These are phyloP conservation scores for Myriosclerotinia scirpicola DNA, from an alignment of 2,329 filamentous ascomycete species.

Conservation along the genomic window DNA sequence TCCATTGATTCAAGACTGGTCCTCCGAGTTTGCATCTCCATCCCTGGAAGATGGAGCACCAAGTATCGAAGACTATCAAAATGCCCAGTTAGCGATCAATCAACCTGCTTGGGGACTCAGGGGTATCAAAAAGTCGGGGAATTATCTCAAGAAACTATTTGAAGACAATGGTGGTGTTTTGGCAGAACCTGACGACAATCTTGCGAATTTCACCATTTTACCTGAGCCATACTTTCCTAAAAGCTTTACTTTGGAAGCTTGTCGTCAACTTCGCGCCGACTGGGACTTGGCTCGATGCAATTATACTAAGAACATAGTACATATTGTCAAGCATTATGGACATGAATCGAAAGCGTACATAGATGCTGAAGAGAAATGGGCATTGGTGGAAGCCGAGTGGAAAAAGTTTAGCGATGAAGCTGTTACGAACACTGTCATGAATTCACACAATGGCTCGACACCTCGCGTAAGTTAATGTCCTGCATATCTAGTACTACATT, in stretches of 20 bases:
- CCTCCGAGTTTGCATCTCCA: neutral
- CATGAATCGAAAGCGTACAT: neutral
- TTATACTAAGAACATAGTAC: neutral
- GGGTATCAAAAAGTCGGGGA: constrained; percentile 5
- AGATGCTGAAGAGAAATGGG: constrained; percentile 3
- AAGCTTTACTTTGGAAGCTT: neutral
- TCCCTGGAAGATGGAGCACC: neutral
- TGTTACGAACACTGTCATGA: neutral
- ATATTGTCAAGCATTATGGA: neutral
- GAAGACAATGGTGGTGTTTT: constrained; percentile 18
- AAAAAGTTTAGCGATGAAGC: neutral
- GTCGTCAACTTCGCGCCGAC: constrained; percentile 13
- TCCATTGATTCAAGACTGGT: constrained; percentile 18
- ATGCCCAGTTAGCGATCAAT: constrained; percentile 9
- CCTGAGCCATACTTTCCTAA: neutral
- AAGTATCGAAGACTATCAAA: constrained; percentile 8
- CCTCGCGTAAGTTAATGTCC: neutral
- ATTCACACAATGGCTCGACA: neutral
- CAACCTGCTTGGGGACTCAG: constrained; percentile 5
- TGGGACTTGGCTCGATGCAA: constrained; percentile 13
- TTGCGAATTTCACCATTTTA: neutral
- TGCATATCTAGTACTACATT: neutral
- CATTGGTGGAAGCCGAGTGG: neutral
- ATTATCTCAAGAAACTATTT: constrained; percentile 19
- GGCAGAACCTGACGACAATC: neutral